phyloP scores from a whole-genome alignment of 148 eudicot species.

The Vaccinium myrtillus region DNA sequence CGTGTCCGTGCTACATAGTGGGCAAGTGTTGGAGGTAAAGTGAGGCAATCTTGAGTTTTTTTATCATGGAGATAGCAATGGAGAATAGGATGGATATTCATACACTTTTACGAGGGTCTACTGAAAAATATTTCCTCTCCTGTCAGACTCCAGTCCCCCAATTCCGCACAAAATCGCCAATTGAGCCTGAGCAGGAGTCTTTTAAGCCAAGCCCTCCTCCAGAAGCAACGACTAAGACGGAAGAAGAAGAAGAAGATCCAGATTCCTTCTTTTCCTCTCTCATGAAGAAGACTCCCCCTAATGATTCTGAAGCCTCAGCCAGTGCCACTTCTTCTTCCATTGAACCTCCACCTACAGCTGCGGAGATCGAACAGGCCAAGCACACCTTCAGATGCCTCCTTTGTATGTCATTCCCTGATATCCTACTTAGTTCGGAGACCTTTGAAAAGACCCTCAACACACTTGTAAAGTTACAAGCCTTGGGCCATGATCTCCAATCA shows the following conservation, averaged over 20 bases:
- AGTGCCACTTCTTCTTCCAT: not conserved
- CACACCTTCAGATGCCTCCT: not conserved
- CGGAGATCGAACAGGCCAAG: not conserved
- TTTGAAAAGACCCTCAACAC: not conserved
- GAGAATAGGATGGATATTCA: not conserved
- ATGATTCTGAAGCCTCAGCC: not conserved
- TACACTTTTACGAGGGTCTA: too few species aligned
- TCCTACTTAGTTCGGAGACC: not conserved
- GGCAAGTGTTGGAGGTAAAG: too few species aligned
- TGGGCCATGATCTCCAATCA: not conserved
- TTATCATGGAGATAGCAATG: too few species aligned
- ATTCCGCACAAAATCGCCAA: not conserved
- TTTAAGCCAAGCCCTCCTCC: not conserved
- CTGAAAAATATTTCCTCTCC: not conserved
- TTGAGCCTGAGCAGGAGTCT: not conserved
- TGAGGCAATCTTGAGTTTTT: too few species aligned
- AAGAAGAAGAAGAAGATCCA: not conserved
- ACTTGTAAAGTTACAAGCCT: not conserved
- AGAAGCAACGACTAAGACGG: not conserved
- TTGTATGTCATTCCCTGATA: not conserved
- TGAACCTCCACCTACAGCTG: not conserved
- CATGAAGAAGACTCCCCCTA: not conserved
- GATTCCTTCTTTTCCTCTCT: not conserved
- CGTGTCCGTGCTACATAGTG: too few species aligned
- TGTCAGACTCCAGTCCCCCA: not conserved